phyloP scores from a whole-genome alignment of 2,329 filamentous ascomycete species.

The Cladosporium cucumerinum region DNA sequence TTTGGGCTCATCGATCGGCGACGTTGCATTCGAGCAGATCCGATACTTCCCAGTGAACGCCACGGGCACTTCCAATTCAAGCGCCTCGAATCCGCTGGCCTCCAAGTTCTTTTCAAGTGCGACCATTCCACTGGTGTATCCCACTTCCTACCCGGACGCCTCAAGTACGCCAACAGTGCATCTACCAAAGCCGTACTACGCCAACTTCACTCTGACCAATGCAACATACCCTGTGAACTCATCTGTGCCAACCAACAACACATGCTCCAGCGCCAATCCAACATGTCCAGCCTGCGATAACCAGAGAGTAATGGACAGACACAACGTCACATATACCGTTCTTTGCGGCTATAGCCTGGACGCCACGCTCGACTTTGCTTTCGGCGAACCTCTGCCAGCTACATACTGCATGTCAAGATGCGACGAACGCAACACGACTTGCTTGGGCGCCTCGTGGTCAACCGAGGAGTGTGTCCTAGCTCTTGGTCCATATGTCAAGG shows the following conservation, averaged over 20 bases:
- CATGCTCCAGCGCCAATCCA: slow-evolving; percentile 20
- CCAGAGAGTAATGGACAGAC: slow-evolving; percentile 21
- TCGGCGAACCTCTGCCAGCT: slow-evolving; percentile 9
- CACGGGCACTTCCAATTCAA: not conserved
- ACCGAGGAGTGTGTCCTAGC: slow-evolving; percentile 14
- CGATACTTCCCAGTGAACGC: not conserved
- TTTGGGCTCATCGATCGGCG: not conserved
- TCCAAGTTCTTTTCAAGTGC: not conserved
- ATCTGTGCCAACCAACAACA: slow-evolving; percentile 10
- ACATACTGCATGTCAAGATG: slow-evolving; percentile 9
- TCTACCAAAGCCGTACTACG: slow-evolving; percentile 1
- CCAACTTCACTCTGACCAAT: slow-evolving; percentile 10
- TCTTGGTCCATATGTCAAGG: not conserved
- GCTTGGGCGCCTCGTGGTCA: slow-evolving; percentile 10
- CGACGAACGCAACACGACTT: slow-evolving; percentile 12
- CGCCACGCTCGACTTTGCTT: slow-evolving; percentile 10
- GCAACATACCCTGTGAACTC: not conserved
- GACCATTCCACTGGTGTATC: not conserved
- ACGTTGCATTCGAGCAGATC: not conserved
- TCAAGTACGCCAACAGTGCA: not conserved
- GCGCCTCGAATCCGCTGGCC: not conserved
- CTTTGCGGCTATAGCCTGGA: slow-evolving; percentile 19
- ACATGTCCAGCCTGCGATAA: slow-evolving; percentile 28
- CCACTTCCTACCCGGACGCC: not conserved
- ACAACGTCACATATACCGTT: slow-evolving; percentile 26